Percentiles rank a stretch among this genome's conserved stretches.
Conservation (phyloP, 73 alveolate genomes). For the Breviolum minutum region DNA sequence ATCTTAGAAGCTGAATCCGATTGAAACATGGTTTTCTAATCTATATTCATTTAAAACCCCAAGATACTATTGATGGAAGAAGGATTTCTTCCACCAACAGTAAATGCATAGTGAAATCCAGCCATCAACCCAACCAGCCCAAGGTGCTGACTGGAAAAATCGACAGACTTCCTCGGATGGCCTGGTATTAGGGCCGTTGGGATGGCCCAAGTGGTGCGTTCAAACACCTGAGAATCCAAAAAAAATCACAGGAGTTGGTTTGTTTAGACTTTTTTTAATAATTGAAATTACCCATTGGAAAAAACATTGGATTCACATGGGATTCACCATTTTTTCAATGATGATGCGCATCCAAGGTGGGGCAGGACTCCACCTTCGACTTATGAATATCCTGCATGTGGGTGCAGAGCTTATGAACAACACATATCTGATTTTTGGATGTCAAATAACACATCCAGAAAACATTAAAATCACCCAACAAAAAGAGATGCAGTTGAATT, state of each 20-base stretch:
- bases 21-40: too few species aligned
- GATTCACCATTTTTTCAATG: background rate
- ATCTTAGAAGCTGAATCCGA: background rate
- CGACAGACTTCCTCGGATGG: slow-evolving; percentile 83
- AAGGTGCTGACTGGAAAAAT: slow-evolving; percentile 79
- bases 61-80: too few species aligned
- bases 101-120: background rate
- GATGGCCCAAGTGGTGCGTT: background rate
- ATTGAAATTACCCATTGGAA: too few species aligned
- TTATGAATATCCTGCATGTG: slow-evolving; percentile 79
- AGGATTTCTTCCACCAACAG: too few species aligned
- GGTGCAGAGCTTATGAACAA: background rate
- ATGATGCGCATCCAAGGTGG: slow-evolving; percentile 34
- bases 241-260: background rate
- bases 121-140: background rate
- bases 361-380: slow-evolving; percentile 50
- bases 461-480: background rate
- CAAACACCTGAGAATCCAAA: background rate
- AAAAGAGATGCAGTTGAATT: background rate
- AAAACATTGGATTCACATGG: background rate
- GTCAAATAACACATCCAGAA: background rate
- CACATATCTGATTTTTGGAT: background rate
- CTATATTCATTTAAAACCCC: too few species aligned
- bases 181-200: slow-evolving; percentile 67
- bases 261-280: background rate